A percentile compares a stretch with the other conserved stretches of the same genome.
These are phyloP conservation scores for Cercospora sp. DNA, from an alignment of 2,329 filamentous ascomycete genomes.

Conservation along the genomic window DNA sequence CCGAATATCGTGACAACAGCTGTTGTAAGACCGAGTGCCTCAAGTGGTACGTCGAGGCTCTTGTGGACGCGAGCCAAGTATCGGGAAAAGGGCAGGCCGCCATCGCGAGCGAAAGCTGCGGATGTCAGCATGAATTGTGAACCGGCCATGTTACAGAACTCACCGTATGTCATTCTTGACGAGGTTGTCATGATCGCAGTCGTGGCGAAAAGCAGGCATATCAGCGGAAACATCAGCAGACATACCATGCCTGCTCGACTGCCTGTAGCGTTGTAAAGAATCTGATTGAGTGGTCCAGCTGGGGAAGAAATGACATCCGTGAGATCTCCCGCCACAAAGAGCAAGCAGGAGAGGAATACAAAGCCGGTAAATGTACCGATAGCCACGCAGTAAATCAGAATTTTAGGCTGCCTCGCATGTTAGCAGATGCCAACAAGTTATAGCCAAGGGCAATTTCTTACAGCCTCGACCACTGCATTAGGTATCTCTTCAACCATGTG, in stretches of 20 bases:
- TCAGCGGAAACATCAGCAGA: slow-evolving; percentile 41
- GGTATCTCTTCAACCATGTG: slow-evolving; percentile 52
- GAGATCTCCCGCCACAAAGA: slow-evolving; percentile 41
- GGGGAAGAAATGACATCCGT: slow-evolving; percentile 37
- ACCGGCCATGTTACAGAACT: neutral
- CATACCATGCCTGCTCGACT: slow-evolving; percentile 40
- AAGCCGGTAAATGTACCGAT: slow-evolving; percentile 42
- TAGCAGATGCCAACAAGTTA: neutral
- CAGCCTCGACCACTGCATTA: slow-evolving; percentile 38
- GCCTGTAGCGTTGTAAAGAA: slow-evolving; percentile 41
- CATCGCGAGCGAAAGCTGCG: slow-evolving; percentile 41
- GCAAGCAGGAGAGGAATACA: slow-evolving; percentile 40
- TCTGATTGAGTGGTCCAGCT: slow-evolving; percentile 39
- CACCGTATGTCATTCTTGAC: slow-evolving; percentile 40
- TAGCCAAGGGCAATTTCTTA: neutral
- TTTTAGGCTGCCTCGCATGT: slow-evolving; percentile 32
- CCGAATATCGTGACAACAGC: slow-evolving; percentile 40
- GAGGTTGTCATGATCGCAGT: slow-evolving; percentile 42
- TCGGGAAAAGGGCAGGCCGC: slow-evolving; percentile 39
- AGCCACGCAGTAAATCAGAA: slow-evolving; percentile 42
- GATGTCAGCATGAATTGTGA: neutral
- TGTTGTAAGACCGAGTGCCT: slow-evolving; percentile 38
- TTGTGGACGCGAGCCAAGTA: slow-evolving; percentile 41
- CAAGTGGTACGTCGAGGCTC: slow-evolving; percentile 40
- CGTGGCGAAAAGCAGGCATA: slow-evolving; percentile 40